Conservation (phyloP, 768 basidiomycete species). For the Multifurca ochricompacta region DNA sequence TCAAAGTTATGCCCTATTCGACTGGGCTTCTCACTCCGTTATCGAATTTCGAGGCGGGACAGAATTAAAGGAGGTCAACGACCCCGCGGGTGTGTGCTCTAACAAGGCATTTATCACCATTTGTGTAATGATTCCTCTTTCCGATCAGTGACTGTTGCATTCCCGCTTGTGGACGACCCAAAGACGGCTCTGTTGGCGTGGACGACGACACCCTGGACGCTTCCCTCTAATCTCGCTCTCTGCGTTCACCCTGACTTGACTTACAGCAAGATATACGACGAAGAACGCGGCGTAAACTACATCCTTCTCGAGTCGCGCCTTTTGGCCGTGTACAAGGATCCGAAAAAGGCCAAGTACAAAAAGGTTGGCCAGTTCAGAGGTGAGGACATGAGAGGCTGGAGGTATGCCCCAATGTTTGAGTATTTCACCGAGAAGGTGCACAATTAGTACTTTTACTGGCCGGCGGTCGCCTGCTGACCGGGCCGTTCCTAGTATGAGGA, state of each 20-base stretch:
- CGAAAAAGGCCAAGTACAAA: constrained; percentile 94
- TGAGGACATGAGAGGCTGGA: constrained; percentile 91
- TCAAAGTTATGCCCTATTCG: constrained; percentile 97
- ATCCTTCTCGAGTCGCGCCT: constrained; percentile 88
- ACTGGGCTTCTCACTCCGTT: constrained; percentile 93
- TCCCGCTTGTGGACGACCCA: constrained; percentile 91
- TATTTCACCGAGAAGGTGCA: constrained; percentile 91
- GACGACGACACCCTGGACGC: constrained; percentile 99
- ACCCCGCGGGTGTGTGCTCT: constrained; percentile 76
- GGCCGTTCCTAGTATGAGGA: constrained; percentile 66
- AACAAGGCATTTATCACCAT: not conserved
- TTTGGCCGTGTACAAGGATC: constrained; percentile 87
- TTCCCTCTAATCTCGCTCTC: constrained; percentile 90
- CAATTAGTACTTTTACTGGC: not conserved
- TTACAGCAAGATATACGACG: constrained; percentile 95
- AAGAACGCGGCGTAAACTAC: constrained; percentile 77
- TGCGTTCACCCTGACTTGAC: constrained; percentile 96
- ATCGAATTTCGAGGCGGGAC: constrained; percentile 95
- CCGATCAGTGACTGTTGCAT: constrained; percentile 73
- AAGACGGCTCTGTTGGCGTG: constrained; percentile 86
- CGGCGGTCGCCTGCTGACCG: not conserved
- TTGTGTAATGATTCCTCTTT: not conserved
- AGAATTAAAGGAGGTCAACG: constrained; percentile 89
- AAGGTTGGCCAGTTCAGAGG: constrained; percentile 85
- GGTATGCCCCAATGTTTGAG: constrained; percentile 90